Conservation (phyloP, 352 stramenopile species). For the Stramenopiles sp. region DNA sequence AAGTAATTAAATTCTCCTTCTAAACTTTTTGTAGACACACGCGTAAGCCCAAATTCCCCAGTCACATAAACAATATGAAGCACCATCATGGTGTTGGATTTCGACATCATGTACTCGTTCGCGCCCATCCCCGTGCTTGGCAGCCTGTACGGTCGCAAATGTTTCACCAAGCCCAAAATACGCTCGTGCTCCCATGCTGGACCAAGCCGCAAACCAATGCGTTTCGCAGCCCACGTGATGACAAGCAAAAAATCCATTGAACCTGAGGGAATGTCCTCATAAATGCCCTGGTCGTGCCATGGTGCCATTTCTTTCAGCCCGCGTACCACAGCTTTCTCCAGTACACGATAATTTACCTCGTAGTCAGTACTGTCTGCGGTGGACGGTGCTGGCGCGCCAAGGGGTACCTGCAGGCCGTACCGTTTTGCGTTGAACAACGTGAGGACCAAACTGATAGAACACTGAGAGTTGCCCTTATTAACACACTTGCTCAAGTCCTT, state of each 20-base stretch:
- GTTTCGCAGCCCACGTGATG: background rate
- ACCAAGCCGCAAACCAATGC: background rate
- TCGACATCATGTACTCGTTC: background rate
- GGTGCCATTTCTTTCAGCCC: too few relatives aligned
- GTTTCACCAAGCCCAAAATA: background rate
- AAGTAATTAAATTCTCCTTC: background rate
- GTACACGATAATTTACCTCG: too few relatives aligned
- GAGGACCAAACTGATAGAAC: background rate
- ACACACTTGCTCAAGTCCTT: background rate
- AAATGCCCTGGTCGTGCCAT: too few relatives aligned
- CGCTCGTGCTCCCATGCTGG: background rate
- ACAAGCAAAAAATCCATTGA: conserved; percentile 11
- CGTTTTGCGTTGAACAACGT: background rate
- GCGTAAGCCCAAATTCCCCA: background rate
- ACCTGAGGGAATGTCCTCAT: too few relatives aligned
- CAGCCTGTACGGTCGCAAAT: background rate
- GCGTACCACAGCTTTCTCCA: too few relatives aligned
- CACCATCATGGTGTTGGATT: background rate
- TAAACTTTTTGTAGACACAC: background rate
- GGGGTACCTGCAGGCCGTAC: too few relatives aligned
- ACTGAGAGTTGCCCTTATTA: background rate
- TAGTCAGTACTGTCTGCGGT: too few relatives aligned
- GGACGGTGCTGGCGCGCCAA: too few relatives aligned
- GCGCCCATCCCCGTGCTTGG: background rate
- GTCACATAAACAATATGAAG: background rate